Conservation (phyloP, 805 yeast species). For the Barnettozyma siamensis region DNA sequence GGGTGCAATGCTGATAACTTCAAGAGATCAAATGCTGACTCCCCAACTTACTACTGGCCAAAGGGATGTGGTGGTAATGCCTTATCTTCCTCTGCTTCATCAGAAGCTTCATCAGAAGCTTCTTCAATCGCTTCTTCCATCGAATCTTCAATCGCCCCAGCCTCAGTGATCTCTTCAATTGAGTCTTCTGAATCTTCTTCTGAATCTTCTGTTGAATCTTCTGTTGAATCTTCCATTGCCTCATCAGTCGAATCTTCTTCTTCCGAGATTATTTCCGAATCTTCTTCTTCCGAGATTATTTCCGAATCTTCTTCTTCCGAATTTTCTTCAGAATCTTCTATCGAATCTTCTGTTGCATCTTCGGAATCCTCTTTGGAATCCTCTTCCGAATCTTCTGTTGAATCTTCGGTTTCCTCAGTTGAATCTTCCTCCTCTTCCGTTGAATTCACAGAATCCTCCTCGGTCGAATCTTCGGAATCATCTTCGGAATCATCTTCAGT, state of each 20-base stretch:
- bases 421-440: too few relatives aligned
- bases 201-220: background rate
- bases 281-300: too few relatives aligned
- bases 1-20: constrained; percentile 10
- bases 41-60: constrained; percentile 10
- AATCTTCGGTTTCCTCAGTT: too few relatives aligned
- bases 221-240: background rate
- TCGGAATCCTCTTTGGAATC: too few relatives aligned
- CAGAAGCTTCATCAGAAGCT: background rate
- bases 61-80: background rate
- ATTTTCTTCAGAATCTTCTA: too few relatives aligned
- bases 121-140: background rate
- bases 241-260: background rate
- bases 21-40: constrained; percentile 1
- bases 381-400: background rate
- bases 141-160: too few relatives aligned
- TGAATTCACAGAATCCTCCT: background rate
- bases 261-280: too few relatives aligned
- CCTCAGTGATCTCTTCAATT: too few relatives aligned
- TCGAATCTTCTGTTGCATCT: too few relatives aligned
- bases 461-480: background rate
- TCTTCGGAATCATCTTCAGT: background rate
- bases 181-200: background rate
- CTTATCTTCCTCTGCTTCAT: background rate
- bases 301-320: too few relatives aligned